A percentile compares a stretch with the other conserved stretches of the same genome.
Conservation (phyloP, 2,329 filamentous ascomycete genomes). For the Colletotrichum higginsianum region DNA sequence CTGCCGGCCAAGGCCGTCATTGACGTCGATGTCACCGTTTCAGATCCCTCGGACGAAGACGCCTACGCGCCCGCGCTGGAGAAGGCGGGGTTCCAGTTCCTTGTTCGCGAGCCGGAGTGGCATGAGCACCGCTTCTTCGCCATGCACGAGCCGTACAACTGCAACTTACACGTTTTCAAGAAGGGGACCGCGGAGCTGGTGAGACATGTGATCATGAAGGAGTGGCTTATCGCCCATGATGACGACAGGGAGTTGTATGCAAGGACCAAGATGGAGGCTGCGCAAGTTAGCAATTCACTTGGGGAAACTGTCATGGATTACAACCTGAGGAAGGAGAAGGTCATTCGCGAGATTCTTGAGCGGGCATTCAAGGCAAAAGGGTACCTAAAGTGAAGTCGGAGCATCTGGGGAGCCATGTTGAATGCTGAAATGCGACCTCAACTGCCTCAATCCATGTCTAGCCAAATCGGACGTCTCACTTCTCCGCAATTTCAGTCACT, state of each 20-base stretch:
- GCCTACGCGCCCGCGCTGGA: constrained; percentile 61
- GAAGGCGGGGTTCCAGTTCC: constrained; percentile 60
- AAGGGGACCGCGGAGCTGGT: constrained; percentile 58
- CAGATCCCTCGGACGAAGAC: constrained; percentile 56
- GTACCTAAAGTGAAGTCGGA: neutral
- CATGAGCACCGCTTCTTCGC: constrained; percentile 64
- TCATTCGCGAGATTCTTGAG: constrained; percentile 56
- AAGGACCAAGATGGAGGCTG: constrained; percentile 55
- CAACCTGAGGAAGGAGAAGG: constrained; percentile 57
- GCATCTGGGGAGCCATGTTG: too few species aligned
- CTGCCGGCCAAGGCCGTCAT: constrained; percentile 67
- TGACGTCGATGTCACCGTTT: constrained; percentile 65
- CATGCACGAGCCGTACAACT: constrained; percentile 50
- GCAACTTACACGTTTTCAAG: constrained; percentile 66
- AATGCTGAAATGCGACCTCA: neutral
- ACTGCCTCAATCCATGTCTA: too few species aligned
- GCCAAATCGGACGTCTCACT: too few species aligned
- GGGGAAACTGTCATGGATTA: constrained; percentile 57
- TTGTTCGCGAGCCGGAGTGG: constrained; percentile 62
- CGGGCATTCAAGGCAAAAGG: constrained; percentile 51
- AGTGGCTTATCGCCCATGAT: constrained; percentile 57
- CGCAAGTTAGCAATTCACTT: constrained; percentile 47
- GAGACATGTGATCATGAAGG: constrained; percentile 60
- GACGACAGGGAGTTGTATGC: constrained; percentile 59
- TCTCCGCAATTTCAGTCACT: too few species aligned